Evolutionary conservation across 192 early-diverging fungal species (phyloP), one percentile per base, ranked within the genome.

Genomic region (Backusella parvicylindrica): DNA sequence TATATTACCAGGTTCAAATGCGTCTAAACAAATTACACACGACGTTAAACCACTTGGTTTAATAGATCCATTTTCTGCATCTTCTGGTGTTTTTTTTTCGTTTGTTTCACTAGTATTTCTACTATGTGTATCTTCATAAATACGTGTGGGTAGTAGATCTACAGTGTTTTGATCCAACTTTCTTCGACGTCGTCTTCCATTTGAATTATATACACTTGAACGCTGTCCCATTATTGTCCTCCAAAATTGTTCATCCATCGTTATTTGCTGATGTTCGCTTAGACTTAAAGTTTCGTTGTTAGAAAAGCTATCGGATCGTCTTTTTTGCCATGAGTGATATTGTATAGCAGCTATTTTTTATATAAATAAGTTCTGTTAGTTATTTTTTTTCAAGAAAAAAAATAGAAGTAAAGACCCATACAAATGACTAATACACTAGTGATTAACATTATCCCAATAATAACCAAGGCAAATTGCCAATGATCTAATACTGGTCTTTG

Each of bases 401-500:
- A 67, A 31, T 35, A 18, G 35, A 32, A 18, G 9, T 33, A 41
- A 38, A 40, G 1, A 47, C 16, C 6, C 68, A 41, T 70, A 70
- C 68, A 32, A 13, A 71, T 41, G 53, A 71, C 38, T 1, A 53
- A 2, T 31, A 71, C 26, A 49, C 41, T 71, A 18, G 72, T 65
- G 6, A 60, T 35, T 18, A 74, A 11, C 32, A 74, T 64, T 11
- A 60, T 15, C 26, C 60, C 72, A 35, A 74, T 64, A 23, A 74
- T 40, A 37, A 65, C 63, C 32, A 74, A 56, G 53, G 71, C 71
- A 72, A 72, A 72, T 72, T 72, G 71, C 71, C 71, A 72, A 32
- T 40, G 71, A 8, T 72, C 71, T 2, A 72, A 64, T 35, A 8
- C 13, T 28, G 71, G 71, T 6, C n/a, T 33, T 12, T 49, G 33